A percentile compares a stretch with the other conserved stretches of the same genome.
phyloP scores from a whole-genome alignment of 768 basidiomycete genomes.

The Lyophyllum atratum region DNA sequence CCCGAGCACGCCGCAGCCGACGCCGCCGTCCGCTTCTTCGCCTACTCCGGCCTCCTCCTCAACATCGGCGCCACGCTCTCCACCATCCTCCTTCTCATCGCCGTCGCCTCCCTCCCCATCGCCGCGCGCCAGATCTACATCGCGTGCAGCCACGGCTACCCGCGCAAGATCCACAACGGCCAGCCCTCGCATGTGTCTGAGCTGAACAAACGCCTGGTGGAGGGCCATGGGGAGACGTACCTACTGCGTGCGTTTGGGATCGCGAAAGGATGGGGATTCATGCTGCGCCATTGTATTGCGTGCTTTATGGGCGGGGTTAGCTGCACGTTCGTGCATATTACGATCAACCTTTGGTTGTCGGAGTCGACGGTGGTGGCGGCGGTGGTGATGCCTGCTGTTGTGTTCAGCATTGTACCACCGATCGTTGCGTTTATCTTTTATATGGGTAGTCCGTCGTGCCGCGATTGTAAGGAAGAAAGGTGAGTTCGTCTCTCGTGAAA shows the following conservation, averaged over 20 bases:
- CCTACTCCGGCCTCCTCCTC: slow-evolving; percentile 20
- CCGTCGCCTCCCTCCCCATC: slow-evolving; percentile 22
- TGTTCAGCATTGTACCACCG: slow-evolving; percentile 16
- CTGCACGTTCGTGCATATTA: slow-evolving; percentile 16
- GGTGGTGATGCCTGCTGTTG: slow-evolving; percentile 15
- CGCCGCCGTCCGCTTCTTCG: slow-evolving; percentile 19
- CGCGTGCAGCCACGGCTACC: slow-evolving; percentile 18
- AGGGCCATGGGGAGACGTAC: slow-evolving; percentile 22
- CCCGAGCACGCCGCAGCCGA: slow-evolving; percentile 2
- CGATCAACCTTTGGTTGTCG: slow-evolving; percentile 13
- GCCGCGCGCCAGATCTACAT: slow-evolving; percentile 22
- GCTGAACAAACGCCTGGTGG: slow-evolving; percentile 16
- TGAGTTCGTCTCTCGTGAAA: background rate
- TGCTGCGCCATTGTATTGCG: slow-evolving; percentile 19
- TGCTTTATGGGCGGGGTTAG: slow-evolving; percentile 19
- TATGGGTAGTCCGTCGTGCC: slow-evolving; percentile 17
- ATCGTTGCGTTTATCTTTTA: slow-evolving; percentile 17
- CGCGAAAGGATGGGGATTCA: slow-evolving; percentile 18
- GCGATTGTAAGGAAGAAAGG: slow-evolving; percentile 14
- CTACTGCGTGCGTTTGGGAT: slow-evolving; percentile 22
- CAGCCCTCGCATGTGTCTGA: slow-evolving; percentile 7
- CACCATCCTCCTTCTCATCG: slow-evolving; percentile 23
- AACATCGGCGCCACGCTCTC: slow-evolving; percentile 24
- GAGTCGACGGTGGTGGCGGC: slow-evolving; percentile 17
- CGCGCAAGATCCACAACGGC: slow-evolving; percentile 16